A percentile compares a stretch with the other conserved stretches of the same genome.
Evolutionary conservation across 805 yeast genomes (phyloP).

Genomic region (Saturnispora galanensis): DNA sequence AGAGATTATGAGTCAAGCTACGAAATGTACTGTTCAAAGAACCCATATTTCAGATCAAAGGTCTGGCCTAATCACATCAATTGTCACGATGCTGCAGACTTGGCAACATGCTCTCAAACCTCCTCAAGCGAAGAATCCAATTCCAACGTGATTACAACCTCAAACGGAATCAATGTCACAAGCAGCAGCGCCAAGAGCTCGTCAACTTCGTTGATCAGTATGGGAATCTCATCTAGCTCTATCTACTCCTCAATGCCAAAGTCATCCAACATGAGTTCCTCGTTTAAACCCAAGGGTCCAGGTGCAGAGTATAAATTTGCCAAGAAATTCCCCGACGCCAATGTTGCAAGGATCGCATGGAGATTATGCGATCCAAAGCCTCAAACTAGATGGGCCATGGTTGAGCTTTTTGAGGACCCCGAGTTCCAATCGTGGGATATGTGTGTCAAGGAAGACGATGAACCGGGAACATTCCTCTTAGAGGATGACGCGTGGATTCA

Average conservation of each 20-base stretch:
- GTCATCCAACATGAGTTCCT: not conserved
- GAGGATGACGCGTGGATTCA: conserved; percentile 3
- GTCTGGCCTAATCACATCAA: conserved; percentile 4
- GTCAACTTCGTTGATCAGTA: conserved; percentile 3
- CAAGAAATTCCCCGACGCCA: conserved; percentile 46
- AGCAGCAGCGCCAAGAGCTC: not conserved
- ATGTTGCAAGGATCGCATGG: conserved; percentile 71
- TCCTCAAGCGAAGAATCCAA: not conserved
- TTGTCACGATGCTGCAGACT: not conserved
- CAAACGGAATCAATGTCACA: not conserved
- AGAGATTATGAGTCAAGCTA: conserved; percentile 42
- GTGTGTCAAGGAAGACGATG: conserved; percentile 43
- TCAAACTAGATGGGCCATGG: conserved; percentile 46
- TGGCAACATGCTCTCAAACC: not conserved
- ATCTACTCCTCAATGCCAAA: conserved; percentile 2
- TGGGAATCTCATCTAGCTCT: conserved; percentile 8
- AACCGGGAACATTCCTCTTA: conserved; percentile 16
- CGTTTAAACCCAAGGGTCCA: conserved; percentile 38
- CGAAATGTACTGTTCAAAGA: conserved; percentile 28
- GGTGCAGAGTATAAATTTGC: conserved; percentile 68
- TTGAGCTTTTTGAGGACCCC: conserved; percentile 51
- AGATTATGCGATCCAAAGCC: conserved; percentile 60
- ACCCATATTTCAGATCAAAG: conserved; percentile 32
- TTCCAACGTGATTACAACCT: not conserved
- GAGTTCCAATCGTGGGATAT: conserved; percentile 56